Evolutionary conservation across 306 rosid species (phyloP).

Genomic region (Quercus bicolor): DNA sequence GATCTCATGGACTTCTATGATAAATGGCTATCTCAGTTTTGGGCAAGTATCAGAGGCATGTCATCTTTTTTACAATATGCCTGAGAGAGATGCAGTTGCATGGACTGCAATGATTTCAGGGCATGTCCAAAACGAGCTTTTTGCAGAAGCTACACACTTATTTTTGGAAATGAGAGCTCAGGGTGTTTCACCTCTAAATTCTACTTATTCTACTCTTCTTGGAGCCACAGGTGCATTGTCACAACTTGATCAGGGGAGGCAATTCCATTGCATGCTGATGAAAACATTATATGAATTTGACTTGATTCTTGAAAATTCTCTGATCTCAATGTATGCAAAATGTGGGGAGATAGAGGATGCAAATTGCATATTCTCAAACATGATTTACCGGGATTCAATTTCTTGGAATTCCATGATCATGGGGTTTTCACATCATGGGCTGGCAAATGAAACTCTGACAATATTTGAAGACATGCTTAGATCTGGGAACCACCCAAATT

Average conservation of each 20-base stretch:
- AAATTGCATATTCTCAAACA: slow-evolving; percentile 49
- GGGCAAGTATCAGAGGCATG: slow-evolving; percentile 58
- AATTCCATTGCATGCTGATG: slow-evolving; percentile 53
- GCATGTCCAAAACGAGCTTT: slow-evolving; percentile 52
- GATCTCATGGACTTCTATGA: slow-evolving; percentile 64
- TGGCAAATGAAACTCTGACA: slow-evolving; percentile 32
- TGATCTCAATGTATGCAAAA: slow-evolving; percentile 76
- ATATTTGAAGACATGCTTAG: slow-evolving; percentile 54
- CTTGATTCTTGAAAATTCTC: slow-evolving; percentile 62
- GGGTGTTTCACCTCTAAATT: slow-evolving; percentile 47
- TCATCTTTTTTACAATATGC: slow-evolving; percentile 48
- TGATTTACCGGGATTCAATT: slow-evolving; percentile 45
- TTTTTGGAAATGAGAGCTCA: slow-evolving; percentile 50
- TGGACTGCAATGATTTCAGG: slow-evolving; percentile 77
- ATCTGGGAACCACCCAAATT: slow-evolving; percentile 44
- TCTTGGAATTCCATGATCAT: slow-evolving; percentile 78
- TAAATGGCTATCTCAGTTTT: slow-evolving; percentile 49
- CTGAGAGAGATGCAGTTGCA: slow-evolving; percentile 62
- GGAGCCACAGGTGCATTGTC: slow-evolving; percentile 78
- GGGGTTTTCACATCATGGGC: slow-evolving; percentile 70
- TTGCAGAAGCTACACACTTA: slow-evolving; percentile 47
- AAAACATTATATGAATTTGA: slow-evolving; percentile 50
- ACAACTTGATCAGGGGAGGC: slow-evolving; percentile 69
- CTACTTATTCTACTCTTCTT: slow-evolving; percentile 58
- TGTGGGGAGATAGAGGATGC: slow-evolving; percentile 70